Base-by-base conservation (phyloP, 2,329 filamentous ascomycete species). In the Endoconidiophora polonica region DNA sequence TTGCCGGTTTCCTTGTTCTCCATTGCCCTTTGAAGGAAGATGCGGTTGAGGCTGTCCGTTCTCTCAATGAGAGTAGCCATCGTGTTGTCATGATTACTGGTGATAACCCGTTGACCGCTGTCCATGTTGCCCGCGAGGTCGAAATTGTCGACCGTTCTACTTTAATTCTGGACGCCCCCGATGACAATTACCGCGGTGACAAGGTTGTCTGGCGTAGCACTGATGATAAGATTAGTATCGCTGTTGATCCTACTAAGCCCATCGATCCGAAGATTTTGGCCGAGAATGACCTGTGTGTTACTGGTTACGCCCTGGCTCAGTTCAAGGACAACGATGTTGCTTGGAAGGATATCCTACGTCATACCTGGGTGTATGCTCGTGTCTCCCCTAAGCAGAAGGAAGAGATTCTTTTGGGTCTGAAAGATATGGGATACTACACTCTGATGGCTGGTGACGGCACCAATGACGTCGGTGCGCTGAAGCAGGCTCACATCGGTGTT, bases 341-440 rank as follows among this genome's bases (percentile, higher is more conserved):
- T 45, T 83, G 88, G 66, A 71, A 75, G 48, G 77, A 85, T 50
- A 73, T 98, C 46, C 73, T 96, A 29, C 82, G 88, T 46, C 76
- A 96, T 65, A 80, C 88, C 12, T 98, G 91, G 91, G 91, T 98
- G 3, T 98, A 98, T 62, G 91, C 91, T 57, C 86, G 91, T 60
- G 91, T 98, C 7, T 98, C 91, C 1, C 91, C 91, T 6, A 95
- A 94, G 72, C 91, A 98, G 61, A 98, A 98, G 70, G 91, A 98
- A 65, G 88, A 96, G 49, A 96, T 98, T 60, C 73, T 98, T n/a
- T 76, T 94, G 20, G 91, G 91, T 37, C 77, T 96, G 55, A 95
- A 94, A 68, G 88, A 94, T 59, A 84, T 86, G 68, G 91, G 91
- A 46, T 98, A 98, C 69, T 95, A 91, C 54, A 98, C 91, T 26